Evolutionary conservation across 176 grass and related monocot species (phyloP).

Genomic region (Oropetium thomaeum): DNA sequence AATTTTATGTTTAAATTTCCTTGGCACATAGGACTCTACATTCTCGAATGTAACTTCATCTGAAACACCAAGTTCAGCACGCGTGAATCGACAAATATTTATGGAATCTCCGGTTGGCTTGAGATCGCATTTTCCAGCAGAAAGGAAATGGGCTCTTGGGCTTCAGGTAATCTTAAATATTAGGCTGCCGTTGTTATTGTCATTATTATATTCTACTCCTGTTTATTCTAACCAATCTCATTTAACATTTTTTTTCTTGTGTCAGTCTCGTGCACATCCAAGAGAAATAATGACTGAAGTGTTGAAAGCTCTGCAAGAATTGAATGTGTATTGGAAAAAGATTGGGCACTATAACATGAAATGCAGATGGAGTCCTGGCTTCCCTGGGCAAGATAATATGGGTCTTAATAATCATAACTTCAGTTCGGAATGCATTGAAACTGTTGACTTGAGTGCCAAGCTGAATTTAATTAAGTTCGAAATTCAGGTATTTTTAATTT

Average conservation of each 20-base stretch:
- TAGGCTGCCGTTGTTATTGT: not conserved
- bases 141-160: slow-evolving; percentile 89
- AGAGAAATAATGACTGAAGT: slow-evolving; percentile 86
- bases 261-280: slow-evolving; percentile 75
- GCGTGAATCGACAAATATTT: slow-evolving; percentile 49
- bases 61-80: slow-evolving; percentile 47
- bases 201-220: not conserved
- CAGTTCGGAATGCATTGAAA: slow-evolving; percentile 51
- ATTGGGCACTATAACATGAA: slow-evolving; percentile 94
- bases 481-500: slow-evolving; percentile 64
- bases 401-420: slow-evolving; percentile 52
- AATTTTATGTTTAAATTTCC: slow-evolving; percentile 26
- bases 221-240: not conserved
- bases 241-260: slow-evolving; percentile 23
- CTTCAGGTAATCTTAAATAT: slow-evolving; percentile 61
- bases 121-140: slow-evolving; percentile 57
- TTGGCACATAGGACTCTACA: slow-evolving; percentile 44
- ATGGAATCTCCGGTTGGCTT: slow-evolving; percentile 62
- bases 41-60: slow-evolving; percentile 44
- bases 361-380: slow-evolving; percentile 66
- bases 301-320: slow-evolving; percentile 65
- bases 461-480: slow-evolving; percentile 72
- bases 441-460: slow-evolving; percentile 34
- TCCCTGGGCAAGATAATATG: slow-evolving; percentile 49
- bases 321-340: slow-evolving; percentile 89